phyloP scores from a whole-genome alignment of 495 filamentous ascomycete genomes.

The Pseudoneurospora amorphoporcata region DNA sequence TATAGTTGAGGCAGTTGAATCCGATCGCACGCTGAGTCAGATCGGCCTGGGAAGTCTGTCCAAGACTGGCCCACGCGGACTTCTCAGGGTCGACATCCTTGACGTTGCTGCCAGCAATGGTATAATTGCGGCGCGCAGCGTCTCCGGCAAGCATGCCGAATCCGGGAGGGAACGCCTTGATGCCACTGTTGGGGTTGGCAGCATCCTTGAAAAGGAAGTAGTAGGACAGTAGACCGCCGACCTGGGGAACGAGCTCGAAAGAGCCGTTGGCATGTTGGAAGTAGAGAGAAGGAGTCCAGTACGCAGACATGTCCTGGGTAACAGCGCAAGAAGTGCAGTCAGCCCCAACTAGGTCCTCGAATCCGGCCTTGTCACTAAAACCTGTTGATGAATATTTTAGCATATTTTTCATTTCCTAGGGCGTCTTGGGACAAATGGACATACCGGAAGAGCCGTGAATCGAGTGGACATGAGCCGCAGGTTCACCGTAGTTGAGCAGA shows the following conservation, averaged over 20 bases:
- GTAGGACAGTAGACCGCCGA: constrained; percentile 61
- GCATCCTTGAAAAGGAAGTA: constrained; percentile 54
- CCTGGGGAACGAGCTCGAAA: constrained; percentile 39
- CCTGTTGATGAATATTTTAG: constrained; percentile 20
- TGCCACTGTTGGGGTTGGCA: constrained; percentile 32
- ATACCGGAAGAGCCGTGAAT: constrained; percentile 57
- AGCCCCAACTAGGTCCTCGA: constrained; percentile 39
- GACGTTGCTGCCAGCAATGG: constrained; percentile 36
- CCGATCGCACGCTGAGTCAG: constrained; percentile 75
- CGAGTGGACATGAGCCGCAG: constrained; percentile 61
- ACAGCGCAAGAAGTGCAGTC: constrained; percentile 57
- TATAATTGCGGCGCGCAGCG: constrained; percentile 56
- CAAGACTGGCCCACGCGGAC: constrained; percentile 51
- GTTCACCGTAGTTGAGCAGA: constrained; percentile 46
- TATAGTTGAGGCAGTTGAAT: constrained; percentile 87
- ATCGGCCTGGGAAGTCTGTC: constrained; percentile 50
- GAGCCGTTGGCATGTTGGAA: constrained; percentile 42
- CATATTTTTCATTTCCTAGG: not conserved
- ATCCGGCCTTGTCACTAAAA: constrained; percentile 37
- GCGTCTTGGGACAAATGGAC: constrained; percentile 5
- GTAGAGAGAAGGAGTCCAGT: constrained; percentile 59
- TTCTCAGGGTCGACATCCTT: constrained; percentile 57
- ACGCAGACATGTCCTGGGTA: constrained; percentile 54
- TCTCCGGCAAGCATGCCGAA: constrained; percentile 88
- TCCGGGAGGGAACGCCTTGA: constrained; percentile 64